phyloP scores from a whole-genome alignment of 805 yeast species.

The Candida arabinofermentans region DNA sequence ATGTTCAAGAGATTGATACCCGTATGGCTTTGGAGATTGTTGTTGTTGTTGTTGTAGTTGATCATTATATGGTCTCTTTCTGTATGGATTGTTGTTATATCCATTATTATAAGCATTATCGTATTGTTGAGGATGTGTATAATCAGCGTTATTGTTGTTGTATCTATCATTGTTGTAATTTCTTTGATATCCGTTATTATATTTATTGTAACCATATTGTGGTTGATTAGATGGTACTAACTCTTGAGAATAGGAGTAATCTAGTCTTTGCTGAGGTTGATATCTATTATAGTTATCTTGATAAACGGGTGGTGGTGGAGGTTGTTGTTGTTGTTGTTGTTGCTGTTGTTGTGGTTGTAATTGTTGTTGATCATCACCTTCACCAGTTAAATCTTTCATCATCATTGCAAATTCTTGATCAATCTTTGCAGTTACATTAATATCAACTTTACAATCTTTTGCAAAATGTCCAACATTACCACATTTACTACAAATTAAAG shows the following conservation, averaged over 20 bases:
- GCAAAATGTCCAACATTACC: conserved; percentile 85
- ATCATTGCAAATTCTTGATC: conserved; percentile 49
- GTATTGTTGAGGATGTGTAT: background rate
- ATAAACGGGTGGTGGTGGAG: background rate
- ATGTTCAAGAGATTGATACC: background rate
- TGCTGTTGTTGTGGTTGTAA: background rate
- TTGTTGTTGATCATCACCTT: conserved; percentile 1
- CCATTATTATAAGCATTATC: background rate
- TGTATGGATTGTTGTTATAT: conserved; percentile 1
- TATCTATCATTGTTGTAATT: background rate
- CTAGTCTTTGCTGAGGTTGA: background rate
- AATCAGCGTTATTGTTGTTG: background rate
- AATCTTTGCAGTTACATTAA: conserved; percentile 24
- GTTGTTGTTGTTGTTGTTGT: background rate
- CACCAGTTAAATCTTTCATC: conserved; percentile 45
- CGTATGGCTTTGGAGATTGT: background rate
- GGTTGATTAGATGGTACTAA: background rate
- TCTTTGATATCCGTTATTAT: background rate
- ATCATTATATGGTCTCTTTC: conserved; percentile 4
- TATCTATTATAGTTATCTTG: background rate
- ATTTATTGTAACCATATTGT: background rate
- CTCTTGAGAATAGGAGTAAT: background rate
- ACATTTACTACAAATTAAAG: conserved; percentile 70
- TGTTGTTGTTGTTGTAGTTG: background rate
- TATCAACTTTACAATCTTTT: conserved; percentile 67